phyloP scores from a whole-genome alignment of 139 green algal genomes.

The Picochlorum sp. region DNA sequence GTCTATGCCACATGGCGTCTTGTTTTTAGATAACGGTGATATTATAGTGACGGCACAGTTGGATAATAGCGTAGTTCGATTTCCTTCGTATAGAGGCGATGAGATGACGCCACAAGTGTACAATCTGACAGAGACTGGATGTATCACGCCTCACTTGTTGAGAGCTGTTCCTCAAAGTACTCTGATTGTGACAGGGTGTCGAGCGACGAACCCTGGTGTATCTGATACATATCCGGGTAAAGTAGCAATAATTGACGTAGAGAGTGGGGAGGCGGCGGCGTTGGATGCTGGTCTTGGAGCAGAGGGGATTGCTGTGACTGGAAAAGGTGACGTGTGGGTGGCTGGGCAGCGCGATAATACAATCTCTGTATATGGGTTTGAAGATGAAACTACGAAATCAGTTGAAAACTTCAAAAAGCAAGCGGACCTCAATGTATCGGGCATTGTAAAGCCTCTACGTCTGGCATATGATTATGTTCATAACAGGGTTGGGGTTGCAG shows the following conservation, averaged over 20 bases:
- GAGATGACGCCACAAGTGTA: neutral
- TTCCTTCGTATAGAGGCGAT: neutral
- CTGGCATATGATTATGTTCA: neutral
- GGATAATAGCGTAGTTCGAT: neutral
- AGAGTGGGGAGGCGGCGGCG: neutral
- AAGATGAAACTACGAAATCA: neutral
- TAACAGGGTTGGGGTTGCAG: neutral
- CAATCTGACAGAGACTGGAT: conserved; percentile 1
- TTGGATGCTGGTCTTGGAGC: neutral
- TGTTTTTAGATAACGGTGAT: neutral
- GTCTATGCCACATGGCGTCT: neutral
- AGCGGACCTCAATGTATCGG: neutral
- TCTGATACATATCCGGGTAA: neutral
- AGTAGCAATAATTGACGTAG: neutral
- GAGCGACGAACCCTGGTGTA: neutral
- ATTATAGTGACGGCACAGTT: neutral
- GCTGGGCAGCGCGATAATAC: neutral
- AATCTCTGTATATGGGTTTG: neutral
- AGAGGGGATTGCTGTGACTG: neutral
- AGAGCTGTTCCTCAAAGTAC: neutral
- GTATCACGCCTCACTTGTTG: neutral
- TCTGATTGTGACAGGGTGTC: neutral
- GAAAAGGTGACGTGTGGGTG: neutral
- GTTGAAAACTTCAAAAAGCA: neutral
- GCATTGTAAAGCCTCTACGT: neutral